Conservation (phyloP, 176 grass and related monocot genomes). For the Phoenix dactylifera region DNA sequence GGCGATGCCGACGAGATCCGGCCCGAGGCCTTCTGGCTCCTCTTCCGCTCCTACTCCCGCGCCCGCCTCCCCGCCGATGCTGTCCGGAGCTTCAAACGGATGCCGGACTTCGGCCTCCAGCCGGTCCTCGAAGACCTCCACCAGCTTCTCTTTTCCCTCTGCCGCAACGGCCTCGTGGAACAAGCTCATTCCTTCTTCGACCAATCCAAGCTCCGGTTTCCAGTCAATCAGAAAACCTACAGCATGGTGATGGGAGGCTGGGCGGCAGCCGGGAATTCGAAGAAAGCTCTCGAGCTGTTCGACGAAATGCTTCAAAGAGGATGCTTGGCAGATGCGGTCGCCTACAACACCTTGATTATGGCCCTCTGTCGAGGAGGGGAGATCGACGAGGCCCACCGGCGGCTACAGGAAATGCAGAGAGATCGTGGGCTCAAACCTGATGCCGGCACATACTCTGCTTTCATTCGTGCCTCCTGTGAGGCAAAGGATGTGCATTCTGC, state of each 20-base stretch:
- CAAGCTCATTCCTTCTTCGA: slow-evolving; percentile 54
- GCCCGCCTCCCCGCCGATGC: slow-evolving; percentile 48
- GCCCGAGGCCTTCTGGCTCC: slow-evolving; percentile 47
- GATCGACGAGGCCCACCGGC: slow-evolving; percentile 29
- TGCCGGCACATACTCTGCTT: slow-evolving; percentile 63
- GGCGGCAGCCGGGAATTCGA: slow-evolving; percentile 29
- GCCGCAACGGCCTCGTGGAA: slow-evolving; percentile 53
- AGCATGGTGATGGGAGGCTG: slow-evolving; percentile 78
- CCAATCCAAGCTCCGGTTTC: slow-evolving; percentile 23
- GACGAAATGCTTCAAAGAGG: slow-evolving; percentile 57
- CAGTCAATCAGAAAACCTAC: slow-evolving; percentile 43
- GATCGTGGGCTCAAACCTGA: slow-evolving; percentile 31
- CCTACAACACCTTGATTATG: slow-evolving; percentile 52
- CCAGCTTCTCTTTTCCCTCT: slow-evolving; percentile 48
- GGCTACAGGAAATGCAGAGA: slow-evolving; percentile 49
- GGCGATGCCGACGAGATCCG: slow-evolving; percentile 3
- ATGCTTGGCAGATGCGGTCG: slow-evolving; percentile 26
- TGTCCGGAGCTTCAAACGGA: slow-evolving; percentile 43
- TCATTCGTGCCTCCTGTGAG: slow-evolving; percentile 45
- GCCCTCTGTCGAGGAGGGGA: slow-evolving; percentile 48
- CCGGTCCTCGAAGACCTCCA: slow-evolving; percentile 43
- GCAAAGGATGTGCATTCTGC: slow-evolving; percentile 47
- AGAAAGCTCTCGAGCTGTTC: slow-evolving; percentile 37
- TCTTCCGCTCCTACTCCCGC: slow-evolving; percentile 67
- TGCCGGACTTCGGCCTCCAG: slow-evolving; percentile 45